phyloP scores from a whole-genome alignment of 257 asterid species.

The Solanum lycopersicoides region DNA sequence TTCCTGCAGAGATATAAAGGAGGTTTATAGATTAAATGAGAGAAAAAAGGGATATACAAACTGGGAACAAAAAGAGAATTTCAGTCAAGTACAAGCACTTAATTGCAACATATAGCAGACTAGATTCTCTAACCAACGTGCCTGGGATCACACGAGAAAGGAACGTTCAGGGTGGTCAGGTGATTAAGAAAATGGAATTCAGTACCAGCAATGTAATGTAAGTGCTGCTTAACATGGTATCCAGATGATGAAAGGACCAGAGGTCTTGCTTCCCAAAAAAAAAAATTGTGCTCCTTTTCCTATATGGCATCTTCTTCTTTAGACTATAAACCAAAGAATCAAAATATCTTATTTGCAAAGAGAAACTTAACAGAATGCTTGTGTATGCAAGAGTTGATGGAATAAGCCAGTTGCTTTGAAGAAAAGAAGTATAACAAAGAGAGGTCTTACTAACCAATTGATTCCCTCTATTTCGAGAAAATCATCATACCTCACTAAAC shows the following conservation, averaged over 20 bases:
- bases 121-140: not conserved
- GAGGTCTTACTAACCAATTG: not conserved
- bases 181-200: not conserved
- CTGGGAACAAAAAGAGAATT: not conserved
- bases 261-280: no score
- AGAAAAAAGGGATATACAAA: not conserved
- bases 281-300: not conserved
- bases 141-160: not conserved
- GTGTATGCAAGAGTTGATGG: not conserved
- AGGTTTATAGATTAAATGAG: not conserved
- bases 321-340: not conserved
- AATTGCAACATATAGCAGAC: not conserved
- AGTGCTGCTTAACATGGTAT: not conserved
- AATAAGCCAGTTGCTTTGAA: not conserved
- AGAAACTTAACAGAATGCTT: not conserved
- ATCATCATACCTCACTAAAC: not conserved
- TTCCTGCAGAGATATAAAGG: conserved; percentile 3
- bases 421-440: not conserved
- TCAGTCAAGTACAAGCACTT: not conserved
- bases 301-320: not conserved
- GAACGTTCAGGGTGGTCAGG: not conserved
- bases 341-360: not conserved
- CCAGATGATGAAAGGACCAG: not conserved
- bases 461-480: not conserved
- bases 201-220: not conserved